Conservation (phyloP, 225 moss, liverwort and hornwort genomes). For the Physcomitrellopsis africana region DNA sequence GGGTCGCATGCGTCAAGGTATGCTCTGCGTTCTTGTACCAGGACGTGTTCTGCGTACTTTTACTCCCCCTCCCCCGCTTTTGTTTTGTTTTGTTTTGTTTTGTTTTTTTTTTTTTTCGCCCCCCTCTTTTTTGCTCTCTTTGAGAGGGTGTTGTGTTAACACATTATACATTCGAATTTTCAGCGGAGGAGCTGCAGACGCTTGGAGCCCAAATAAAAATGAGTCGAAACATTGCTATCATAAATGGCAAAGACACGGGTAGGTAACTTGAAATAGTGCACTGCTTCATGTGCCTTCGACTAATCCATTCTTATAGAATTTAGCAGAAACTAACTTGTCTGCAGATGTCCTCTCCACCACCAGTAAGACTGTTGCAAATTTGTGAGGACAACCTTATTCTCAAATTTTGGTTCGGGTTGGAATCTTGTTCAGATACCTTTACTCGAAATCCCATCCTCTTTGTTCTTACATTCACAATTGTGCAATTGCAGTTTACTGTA, state of each 20-base stretch:
- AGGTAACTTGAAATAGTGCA: constrained; percentile 38
- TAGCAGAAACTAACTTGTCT: not conserved
- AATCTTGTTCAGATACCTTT: not conserved
- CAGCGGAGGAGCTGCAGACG: constrained; percentile 73
- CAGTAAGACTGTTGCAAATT: not conserved
- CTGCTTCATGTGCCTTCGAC: not conserved
- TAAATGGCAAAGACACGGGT: constrained; percentile 59
- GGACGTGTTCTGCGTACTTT: constrained; percentile 30
- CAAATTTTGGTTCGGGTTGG: not conserved
- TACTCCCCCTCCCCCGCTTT: too few species aligned
- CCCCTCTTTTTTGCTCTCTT: not conserved
- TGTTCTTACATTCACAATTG: constrained; percentile 1
- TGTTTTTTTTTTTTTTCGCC: not conserved
- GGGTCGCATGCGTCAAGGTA: constrained; percentile 90
- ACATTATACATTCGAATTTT: not conserved
- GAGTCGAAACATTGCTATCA: constrained; percentile 57
- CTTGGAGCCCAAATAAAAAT: constrained; percentile 66
- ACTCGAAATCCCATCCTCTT: not conserved
- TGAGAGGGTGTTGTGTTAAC: not conserved
- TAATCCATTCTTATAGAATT: not conserved
- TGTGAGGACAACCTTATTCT: not conserved
- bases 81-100: too few species aligned
- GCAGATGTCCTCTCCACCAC: not conserved
- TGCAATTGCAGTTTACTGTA: constrained; percentile 46
- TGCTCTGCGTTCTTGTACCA: constrained; percentile 27